A percentile compares a stretch with the other conserved stretches of the same genome.
Evolutionary conservation across 306 rosid genomes (phyloP).

Genomic region (Calophaca sinica): DNA sequence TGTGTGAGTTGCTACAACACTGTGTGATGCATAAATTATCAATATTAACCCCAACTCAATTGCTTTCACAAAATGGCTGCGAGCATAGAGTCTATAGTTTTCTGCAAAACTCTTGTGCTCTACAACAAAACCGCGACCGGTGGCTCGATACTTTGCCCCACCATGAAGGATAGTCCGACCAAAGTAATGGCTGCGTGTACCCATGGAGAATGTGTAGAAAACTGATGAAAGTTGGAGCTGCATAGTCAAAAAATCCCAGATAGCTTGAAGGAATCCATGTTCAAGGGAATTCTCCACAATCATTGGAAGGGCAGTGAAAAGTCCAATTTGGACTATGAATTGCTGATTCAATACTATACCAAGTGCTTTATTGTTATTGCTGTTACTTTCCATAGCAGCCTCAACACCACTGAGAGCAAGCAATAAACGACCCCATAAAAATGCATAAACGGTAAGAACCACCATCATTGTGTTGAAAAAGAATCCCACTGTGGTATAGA

Average conservation of each 20-base stretch:
- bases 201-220: constrained; percentile 86
- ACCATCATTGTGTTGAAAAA: constrained; percentile 82
- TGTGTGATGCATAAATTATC: constrained; percentile 68
- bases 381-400: constrained; percentile 54
- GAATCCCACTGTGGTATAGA: constrained; percentile 87
- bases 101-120: constrained; percentile 89
- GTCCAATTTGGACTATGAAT: constrained; percentile 81
- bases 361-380: constrained; percentile 64
- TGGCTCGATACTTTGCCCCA: constrained; percentile 88
- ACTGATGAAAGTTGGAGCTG: constrained; percentile 93
- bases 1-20: constrained; percentile 61
- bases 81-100: constrained; percentile 86
- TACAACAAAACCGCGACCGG: constrained; percentile 96
- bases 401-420: constrained; percentile 90
- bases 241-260: constrained; percentile 89
- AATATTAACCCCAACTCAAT: constrained; percentile 85
- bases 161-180: constrained; percentile 92
- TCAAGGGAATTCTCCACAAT: constrained; percentile 85
- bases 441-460: constrained; percentile 78
- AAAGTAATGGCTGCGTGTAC: constrained; percentile 82
- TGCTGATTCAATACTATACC: constrained; percentile 73
- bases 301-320: constrained; percentile 92
- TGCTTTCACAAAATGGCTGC: constrained; percentile 94
- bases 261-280: constrained; percentile 79
- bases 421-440: constrained; percentile 81